Conservation (phyloP, 139 green algal genomes). For the Asterochloris sp. region DNA sequence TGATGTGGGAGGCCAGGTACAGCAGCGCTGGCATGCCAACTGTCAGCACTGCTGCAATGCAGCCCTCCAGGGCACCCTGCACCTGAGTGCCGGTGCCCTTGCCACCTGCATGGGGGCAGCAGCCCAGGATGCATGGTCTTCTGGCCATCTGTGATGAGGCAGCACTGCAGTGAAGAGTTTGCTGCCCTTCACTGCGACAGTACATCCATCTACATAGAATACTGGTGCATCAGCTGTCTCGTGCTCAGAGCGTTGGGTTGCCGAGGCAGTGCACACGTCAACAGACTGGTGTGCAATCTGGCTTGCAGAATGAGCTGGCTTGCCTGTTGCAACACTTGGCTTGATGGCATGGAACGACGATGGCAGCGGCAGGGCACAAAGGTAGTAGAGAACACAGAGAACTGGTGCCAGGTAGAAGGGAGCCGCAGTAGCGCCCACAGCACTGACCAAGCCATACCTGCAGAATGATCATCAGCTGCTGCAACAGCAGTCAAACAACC, state of each 20-base stretch:
- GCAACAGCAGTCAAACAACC: conserved; percentile 36
- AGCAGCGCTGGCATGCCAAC: conserved; percentile 49
- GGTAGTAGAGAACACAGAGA: conserved; percentile 57
- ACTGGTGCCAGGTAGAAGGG: conserved; percentile 81
- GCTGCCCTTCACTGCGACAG: no score
- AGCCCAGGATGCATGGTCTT: not conserved
- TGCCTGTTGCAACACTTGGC: no score
- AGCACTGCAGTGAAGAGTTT: no score
- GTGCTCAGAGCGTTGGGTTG: no score
- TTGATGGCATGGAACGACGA: conserved; percentile 64
- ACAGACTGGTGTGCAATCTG: no score
- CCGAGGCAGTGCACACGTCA: no score
- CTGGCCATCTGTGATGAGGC: no score
- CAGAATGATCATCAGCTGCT: conserved; percentile 7
- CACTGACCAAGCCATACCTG: conserved; percentile 28
- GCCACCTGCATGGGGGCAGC: not conserved
- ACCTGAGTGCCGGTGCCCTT: conserved; percentile 1
- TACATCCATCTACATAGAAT: no score
- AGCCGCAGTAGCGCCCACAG: conserved; percentile 49
- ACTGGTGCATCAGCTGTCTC: no score
- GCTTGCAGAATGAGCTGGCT: not conserved
- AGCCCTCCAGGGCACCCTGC: conserved; percentile 51
- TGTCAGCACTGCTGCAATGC: conserved; percentile 47
- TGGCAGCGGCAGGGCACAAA: conserved; percentile 67
- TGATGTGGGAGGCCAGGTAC: conserved; percentile 64